Base-by-base conservation (phyloP, 208 protist species). In the Phytomonas sp. region DNA sequence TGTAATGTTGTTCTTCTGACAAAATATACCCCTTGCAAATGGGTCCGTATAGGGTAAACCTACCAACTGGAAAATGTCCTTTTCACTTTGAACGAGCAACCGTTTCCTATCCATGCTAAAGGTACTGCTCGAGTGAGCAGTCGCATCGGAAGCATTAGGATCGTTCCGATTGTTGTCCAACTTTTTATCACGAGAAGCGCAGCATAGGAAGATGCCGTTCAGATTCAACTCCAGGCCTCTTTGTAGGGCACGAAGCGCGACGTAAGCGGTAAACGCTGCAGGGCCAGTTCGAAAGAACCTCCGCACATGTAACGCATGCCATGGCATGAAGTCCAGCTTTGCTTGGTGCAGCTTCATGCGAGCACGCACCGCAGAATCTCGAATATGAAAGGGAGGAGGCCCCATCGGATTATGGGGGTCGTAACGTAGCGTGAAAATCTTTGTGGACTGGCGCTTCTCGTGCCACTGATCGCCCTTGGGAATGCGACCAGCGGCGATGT, bases 231-330 rank as follows among this genome's bases (percentile, higher is more conserved):
- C 84, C 23, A 83, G 72, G 9, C 84, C 82, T 33, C 43, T 65
- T 31, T n/a, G 67, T 20, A 91, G 68, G 13, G 88, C 85, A 20
- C 66, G 29, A 20, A 92, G 72, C 37, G 77, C 83, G 34, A 90
- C 74, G 73, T 85, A 73, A 31, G 80, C 66, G 23, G 82, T 75
- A 64, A 91, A 94, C 26, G 73, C 70, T 1, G 69, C 69, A 11
- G 88, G 88, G 0, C 88, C 84, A 13, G 88, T 92, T n/a, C 80
- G 67, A 63, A 94, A 84, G 23, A 94, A 71, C 26, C 69, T 70
- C 15, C 77, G 76, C 9, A 76, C 75, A 8, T 76, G 66, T 53
- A 82, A 82, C 9, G 66, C 43, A 8, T 78, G 26, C 46, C 76
- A 79, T 20, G 80, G 76, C 62, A 72, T 74, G 33, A 90, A 37